phyloP scores from a whole-genome alignment of 805 yeast species.

The Nakazawaea pomicola region DNA sequence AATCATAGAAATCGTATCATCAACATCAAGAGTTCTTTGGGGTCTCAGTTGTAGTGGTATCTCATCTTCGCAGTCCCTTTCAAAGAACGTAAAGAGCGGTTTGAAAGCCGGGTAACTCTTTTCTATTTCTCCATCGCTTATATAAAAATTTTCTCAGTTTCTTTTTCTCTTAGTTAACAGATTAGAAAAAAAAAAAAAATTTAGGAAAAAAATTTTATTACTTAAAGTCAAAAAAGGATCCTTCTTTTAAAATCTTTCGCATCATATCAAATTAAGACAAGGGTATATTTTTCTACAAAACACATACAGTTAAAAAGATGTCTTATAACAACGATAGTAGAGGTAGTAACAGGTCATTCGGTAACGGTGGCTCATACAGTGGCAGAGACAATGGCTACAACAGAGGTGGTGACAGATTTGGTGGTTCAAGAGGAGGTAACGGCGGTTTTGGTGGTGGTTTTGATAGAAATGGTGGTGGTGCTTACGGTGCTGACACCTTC shows the following conservation, averaged over 20 bases:
- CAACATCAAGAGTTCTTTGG: no score
- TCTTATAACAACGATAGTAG: conserved; percentile 37
- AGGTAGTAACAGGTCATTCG: conserved; percentile 22
- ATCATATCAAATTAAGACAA: no score
- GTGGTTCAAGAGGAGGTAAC: conserved; percentile 30
- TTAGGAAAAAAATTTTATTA: conserved; percentile 5
- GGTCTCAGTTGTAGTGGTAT: no score
- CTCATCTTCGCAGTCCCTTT: no score
- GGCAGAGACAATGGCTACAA: conserved; percentile 28
- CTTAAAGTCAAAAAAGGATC: not conserved
- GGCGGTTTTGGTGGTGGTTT: conserved; percentile 31
- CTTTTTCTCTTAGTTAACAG: conserved; percentile 3
- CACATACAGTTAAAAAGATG: conserved; percentile 27
- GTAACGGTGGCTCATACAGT: conserved; percentile 14
- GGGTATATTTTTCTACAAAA: no score
- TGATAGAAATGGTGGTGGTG: conserved; percentile 36
- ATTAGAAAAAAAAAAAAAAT: conserved; percentile 3
- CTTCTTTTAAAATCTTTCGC: not conserved
- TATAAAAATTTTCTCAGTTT: conserved; percentile 5
- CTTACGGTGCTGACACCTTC: conserved; percentile 30
- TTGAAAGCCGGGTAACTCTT: conserved; percentile 12
- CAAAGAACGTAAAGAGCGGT: no score
- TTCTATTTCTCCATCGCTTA: conserved; percentile 4
- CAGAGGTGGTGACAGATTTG: conserved; percentile 31
- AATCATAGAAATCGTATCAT: no score